phyloP scores from a whole-genome alignment of 1,139 yeast species.

The Geotrichum candidum region DNA sequence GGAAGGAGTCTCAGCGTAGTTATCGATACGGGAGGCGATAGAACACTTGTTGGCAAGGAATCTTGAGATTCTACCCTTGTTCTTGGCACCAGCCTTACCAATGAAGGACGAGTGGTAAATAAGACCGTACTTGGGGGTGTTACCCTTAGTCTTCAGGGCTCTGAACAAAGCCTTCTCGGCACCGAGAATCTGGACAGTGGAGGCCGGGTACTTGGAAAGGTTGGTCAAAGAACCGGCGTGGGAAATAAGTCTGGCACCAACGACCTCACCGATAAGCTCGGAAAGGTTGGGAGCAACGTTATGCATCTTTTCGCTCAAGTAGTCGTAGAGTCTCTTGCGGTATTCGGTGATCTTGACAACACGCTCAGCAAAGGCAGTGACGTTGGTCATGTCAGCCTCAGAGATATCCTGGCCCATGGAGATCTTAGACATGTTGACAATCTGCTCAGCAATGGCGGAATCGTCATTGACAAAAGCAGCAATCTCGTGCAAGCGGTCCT shows the following conservation, averaged over 20 bases:
- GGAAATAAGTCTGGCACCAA: constrained; percentile 96
- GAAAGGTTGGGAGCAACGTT: constrained; percentile 98
- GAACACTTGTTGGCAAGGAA: constrained; percentile 98
- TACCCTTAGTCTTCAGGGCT: constrained; percentile 96
- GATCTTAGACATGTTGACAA: constrained; percentile 92
- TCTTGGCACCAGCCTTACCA: constrained; percentile 93
- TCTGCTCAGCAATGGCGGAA: constrained; percentile 87
- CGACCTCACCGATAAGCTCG: constrained; percentile 92
- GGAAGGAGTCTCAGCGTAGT: constrained; percentile 53
- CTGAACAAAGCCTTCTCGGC: constrained; percentile 99
- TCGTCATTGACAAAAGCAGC: constrained; percentile 89
- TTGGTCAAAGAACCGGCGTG: constrained; percentile 95
- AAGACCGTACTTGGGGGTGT: constrained; percentile 96
- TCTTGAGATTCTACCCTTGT: constrained; percentile 98
- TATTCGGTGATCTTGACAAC: constrained; percentile 91
- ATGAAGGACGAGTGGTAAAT: constrained; percentile 95
- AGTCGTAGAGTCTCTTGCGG: constrained; percentile 87
- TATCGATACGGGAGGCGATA: constrained; percentile 96
- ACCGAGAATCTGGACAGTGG: constrained; percentile 97
- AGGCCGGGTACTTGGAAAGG: constrained; percentile 96
- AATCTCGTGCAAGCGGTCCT: constrained; percentile 80
- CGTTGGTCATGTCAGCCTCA: constrained; percentile 77
- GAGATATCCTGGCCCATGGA: constrained; percentile 99
- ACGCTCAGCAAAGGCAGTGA: constrained; percentile 85
- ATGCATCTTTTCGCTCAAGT: constrained; percentile 89